phyloP scores from a whole-genome alignment of 805 yeast genomes.

The Ogataea nakhonphanomensis region DNA sequence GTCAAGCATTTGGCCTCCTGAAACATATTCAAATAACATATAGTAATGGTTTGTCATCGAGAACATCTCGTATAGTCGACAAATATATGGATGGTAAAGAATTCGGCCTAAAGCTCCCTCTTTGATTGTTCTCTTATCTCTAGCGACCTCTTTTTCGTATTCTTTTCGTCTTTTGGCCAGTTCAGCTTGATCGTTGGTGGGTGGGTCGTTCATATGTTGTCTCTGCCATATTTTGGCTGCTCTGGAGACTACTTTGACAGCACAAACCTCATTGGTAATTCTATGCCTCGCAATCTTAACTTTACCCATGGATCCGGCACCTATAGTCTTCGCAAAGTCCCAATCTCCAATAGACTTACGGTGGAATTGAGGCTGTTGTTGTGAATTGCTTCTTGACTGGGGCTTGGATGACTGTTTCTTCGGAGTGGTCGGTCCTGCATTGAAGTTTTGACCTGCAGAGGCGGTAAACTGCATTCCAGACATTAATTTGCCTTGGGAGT shows the following conservation, averaged over 20 bases:
- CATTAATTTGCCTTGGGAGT: constrained; percentile 16
- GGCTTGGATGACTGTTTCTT: constrained; percentile 21
- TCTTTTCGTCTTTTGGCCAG: constrained; percentile 62
- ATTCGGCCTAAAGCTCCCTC: constrained; percentile 94
- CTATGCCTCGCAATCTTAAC: constrained; percentile 91
- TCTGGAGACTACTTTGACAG: constrained; percentile 88
- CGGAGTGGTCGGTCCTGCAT: constrained; percentile 13
- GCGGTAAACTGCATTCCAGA: constrained; percentile 28
- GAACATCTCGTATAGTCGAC: constrained; percentile 88
- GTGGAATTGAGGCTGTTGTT: constrained; percentile 49
- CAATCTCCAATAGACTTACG: constrained; percentile 93
- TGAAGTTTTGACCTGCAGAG: constrained; percentile 2
- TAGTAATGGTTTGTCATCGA: constrained; percentile 96
- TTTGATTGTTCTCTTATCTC: constrained; percentile 88
- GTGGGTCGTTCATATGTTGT: constrained; percentile 66
- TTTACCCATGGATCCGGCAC: constrained; percentile 99
- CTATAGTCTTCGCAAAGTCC: constrained; percentile 92
- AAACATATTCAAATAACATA: constrained; percentile 93
- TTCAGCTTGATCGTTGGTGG: constrained; percentile 58
- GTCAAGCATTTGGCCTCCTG: constrained; percentile 97
- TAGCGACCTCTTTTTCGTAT: constrained; percentile 75
- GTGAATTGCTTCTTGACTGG: constrained; percentile 18
- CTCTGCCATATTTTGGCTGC: constrained; percentile 77
- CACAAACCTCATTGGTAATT: constrained; percentile 77
- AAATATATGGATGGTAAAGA: constrained; percentile 86